These are phyloP conservation scores for cucumber (Cucumis sativus) DNA, from an alignment of 306 rosid species.

Conservation along the genomic window Cucumber_9930_V3 NC_026660.2:16832501-16833000, in stretches of 20 bases:
- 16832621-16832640: too few species aligned
- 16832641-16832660: too few species aligned
- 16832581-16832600: background rate
- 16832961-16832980: conserved; percentile 97
- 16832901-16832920: conserved; percentile 61
- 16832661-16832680: too few species aligned
- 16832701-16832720: too few species aligned
- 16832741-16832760: too few species aligned
- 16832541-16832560: background rate
- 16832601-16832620: background rate
- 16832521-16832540: background rate
- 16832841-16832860: background rate
- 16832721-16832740: too few species aligned
- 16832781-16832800: background rate
- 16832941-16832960: conserved; percentile 93
- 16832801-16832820: background rate
- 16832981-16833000: conserved; percentile 85
- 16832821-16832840: too few species aligned
- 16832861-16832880: background rate
- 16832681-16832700: too few species aligned
- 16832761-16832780: too few species aligned
- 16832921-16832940: conserved; percentile 83
- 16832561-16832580: background rate
- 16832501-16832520: background rate
- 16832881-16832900: conserved; percentile 13